phyloP scores from a whole-genome alignment of 306 rosid species.

The Casuarina glauca region DNA sequence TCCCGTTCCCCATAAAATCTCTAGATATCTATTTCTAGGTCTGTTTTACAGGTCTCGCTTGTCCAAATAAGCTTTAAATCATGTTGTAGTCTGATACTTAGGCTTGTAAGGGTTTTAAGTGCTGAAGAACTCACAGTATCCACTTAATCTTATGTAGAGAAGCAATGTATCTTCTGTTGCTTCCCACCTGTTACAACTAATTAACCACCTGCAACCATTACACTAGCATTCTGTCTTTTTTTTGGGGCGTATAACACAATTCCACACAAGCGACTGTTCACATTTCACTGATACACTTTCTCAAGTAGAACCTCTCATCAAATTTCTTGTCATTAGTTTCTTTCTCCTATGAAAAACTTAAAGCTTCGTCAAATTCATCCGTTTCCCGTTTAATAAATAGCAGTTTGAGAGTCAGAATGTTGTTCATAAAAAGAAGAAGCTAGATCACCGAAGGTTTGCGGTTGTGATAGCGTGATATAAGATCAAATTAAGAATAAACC shows the following conservation, averaged over 20 bases:
- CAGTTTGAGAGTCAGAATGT: conserved; percentile 17
- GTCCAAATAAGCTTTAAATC: not conserved
- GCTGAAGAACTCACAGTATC: not conserved
- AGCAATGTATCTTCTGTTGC: not conserved
- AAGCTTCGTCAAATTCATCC: not conserved
- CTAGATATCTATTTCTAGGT: not conserved
- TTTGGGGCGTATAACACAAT: too few species aligned
- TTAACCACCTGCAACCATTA: too few species aligned
- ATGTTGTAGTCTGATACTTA: not conserved
- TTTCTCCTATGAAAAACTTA: not conserved
- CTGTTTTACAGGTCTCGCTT: not conserved
- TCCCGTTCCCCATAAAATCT: not conserved
- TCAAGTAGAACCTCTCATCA: too few species aligned
- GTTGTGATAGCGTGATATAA: too few species aligned
- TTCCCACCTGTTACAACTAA: too few species aligned
- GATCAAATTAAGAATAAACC: too few species aligned
- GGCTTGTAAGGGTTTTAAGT: not conserved
- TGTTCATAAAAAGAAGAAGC: not conserved
- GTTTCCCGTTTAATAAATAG: not conserved
- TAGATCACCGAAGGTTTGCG: not conserved
- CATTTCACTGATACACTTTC: too few species aligned
- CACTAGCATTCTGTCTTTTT: too few species aligned
- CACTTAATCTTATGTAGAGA: too few species aligned
- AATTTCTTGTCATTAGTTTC: not conserved
- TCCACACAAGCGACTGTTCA: too few species aligned